Base-by-base conservation (phyloP, 495 filamentous ascomycete species). In the Talaromyces adpressus region DNA sequence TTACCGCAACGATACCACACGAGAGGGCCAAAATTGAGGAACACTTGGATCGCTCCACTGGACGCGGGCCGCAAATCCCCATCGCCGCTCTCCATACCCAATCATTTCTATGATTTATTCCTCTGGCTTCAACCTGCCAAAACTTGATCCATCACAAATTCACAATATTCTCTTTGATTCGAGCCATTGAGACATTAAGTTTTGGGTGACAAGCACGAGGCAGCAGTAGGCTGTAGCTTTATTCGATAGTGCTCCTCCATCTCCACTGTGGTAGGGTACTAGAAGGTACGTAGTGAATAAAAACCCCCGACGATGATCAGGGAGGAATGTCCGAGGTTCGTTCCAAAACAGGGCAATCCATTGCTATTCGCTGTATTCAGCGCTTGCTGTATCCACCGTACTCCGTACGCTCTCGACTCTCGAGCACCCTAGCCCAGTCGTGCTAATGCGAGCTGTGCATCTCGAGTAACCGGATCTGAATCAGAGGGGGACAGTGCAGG, bases 21-120 rank as follows among this genome's bases (percentile, higher is more conserved):
- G n/a, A 16, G 14, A 56, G 52, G 4, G 52, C 52, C 52, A 56
- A 56, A 56, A 56, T 56, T 27, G 52, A 56, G 52, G 52, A 56
- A 56, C 52, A 11, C 52, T 4, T 56, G n/a, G 52, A 56, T 56
- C 52, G 20, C 52, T 29, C 52, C 52, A 29, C 52, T 56, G 11
- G 52, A 56, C 52, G 23, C 52, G 52, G 52, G 22, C 52, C 52
- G 52, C 27, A 29, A 56, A 16, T 27, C 52, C 27, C 52, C 52
- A 53, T 27, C 23, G 20, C 8, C 11, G 6, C n/a, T 49, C 45
- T 12, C 27, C 27, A 49, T 16, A 39, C 3, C 36, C 36, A 39
- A 39, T 39, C 36, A 16, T 41, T 41, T 16, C 36, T 16, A 39
- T 39, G 12, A 16, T 41, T 41, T 16, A 41, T 41, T 14, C 36